Base-by-base conservation (phyloP, 208 protist species). In the Wallacemonas sp. region DNA sequence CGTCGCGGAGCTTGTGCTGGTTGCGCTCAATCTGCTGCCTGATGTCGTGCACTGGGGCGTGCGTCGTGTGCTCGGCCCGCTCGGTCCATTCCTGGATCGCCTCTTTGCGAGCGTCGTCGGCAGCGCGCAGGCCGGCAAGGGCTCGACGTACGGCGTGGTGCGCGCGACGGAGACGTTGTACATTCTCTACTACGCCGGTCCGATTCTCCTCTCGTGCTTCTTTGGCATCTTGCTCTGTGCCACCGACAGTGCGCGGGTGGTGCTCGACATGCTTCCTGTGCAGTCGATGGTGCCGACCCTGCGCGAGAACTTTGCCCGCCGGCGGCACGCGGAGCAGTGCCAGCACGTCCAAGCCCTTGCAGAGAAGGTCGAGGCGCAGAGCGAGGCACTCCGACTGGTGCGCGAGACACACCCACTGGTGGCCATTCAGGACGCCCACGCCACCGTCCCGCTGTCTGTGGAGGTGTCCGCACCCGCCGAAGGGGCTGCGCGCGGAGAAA, bases 161-260 rank as follows among this genome's bases (percentile, higher is more conserved):
- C 52, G 52, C 14, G 52, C 52, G 12, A 41, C 32, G 29, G 52
- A 33, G 22, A 18, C 26, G 12, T 14, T 66, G 1, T 78, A 67
- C 29, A 8, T 73, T 57, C 36, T 70, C 0, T 70, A 16, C 39
- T 70, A 45, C 31, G 5, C 66, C 16, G 32, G 49, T 0, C 26
- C 65, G 1, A 46, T 66, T 5, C 8, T 73, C 0, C 20, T 66
- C 29, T 59, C 52, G 7, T 4, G 10, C 0, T 59, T 59, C 32
- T 59, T 59, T 41, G 52, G 29, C 12, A 12, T 42, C 8, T 25
- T 59, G 31, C 31, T 44, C 31, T 41, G 52, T 5, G 52, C 32
- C 16, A 59, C 52, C 31, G 32, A 59, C 52, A 59, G 52, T n/a
- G 52, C 52, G 31, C 26, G 20, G 14, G 10, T 59, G 26, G 52